Evolutionary conservation across 2,329 filamentous ascomycete species (phyloP).

Genomic region (Coniosporium tulheliwenetii): DNA sequence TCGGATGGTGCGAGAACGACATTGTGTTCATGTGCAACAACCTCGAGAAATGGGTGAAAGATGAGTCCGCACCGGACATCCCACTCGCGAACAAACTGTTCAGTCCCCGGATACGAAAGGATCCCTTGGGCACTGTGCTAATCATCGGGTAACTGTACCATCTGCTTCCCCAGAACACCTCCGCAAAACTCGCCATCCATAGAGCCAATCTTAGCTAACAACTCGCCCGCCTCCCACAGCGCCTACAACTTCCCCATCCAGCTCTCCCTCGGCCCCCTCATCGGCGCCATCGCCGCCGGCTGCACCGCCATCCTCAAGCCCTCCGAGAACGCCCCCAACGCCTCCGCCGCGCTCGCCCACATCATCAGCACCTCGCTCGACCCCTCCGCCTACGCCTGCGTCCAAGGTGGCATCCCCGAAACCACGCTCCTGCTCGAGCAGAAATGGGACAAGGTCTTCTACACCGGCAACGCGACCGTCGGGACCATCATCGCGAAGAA

Average conservation of each 20-base stretch:
- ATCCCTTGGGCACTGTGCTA: conserved; percentile 69
- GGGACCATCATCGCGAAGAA: conserved; percentile 43
- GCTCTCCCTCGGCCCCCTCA: conserved; percentile 59
- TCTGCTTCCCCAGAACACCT: conserved; percentile 2
- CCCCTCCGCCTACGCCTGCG: conserved; percentile 53
- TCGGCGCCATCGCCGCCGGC: conserved; percentile 84
- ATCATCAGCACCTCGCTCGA: conserved; percentile 66
- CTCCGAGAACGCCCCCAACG: conserved; percentile 63
- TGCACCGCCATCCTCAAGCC: conserved; percentile 87
- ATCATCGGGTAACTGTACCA: conserved; percentile 51
- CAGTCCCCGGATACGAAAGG: conserved; percentile 65
- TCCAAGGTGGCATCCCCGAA: conserved; percentile 72
- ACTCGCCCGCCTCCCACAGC: conserved; percentile 19
- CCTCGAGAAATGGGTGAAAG: conserved; percentile 66
- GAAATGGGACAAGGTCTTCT: conserved; percentile 98
- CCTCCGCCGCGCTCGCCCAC: conserved; percentile 65
- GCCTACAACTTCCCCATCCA: conserved; percentile 91
- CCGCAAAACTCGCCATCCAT: background rate
- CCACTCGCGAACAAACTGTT: conserved; percentile 51
- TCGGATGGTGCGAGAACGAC: conserved; percentile 66
- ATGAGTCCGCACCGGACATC: conserved; percentile 60
- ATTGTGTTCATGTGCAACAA: conserved; percentile 65
- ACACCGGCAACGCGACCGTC: conserved; percentile 67
- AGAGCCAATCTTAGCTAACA: too few relatives aligned
- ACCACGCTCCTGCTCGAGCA: conserved; percentile 68